Evolutionary conservation across 176 grass and related monocot genomes (phyloP).

Genomic region (Carex scoparia): DNA sequence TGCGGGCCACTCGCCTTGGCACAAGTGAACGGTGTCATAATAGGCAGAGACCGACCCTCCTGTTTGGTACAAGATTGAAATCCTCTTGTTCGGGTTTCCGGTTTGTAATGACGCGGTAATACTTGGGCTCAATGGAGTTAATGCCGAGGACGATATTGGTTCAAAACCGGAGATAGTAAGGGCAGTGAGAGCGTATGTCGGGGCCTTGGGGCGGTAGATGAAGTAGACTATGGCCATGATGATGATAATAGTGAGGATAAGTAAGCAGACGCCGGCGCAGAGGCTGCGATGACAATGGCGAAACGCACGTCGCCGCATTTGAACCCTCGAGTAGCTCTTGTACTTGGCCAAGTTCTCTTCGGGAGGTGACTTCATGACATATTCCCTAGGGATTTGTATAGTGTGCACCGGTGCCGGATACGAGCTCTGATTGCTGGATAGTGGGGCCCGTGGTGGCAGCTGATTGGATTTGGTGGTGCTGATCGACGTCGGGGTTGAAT

Average conservation of each 20-base stretch:
- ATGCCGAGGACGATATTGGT: background rate
- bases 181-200: slow-evolving; percentile 48
- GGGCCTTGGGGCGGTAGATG: slow-evolving; percentile 55
- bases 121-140: slow-evolving; percentile 17
- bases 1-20: slow-evolving; percentile 49
- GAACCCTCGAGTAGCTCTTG: background rate
- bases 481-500: background rate
- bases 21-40: slow-evolving; percentile 43
- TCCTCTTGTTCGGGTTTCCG: slow-evolving; percentile 55
- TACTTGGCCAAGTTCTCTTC: slow-evolving; percentile 7
- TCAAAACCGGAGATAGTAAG: slow-evolving; percentile 47
- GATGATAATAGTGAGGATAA: slow-evolving; percentile 20
- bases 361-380: slow-evolving; percentile 15
- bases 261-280: slow-evolving; percentile 5
- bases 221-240: slow-evolving; percentile 38
- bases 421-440: background rate
- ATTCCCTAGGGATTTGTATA: slow-evolving; percentile 27
- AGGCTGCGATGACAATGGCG: slow-evolving; percentile 27
- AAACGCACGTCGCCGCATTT: slow-evolving; percentile 13
- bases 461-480: background rate
- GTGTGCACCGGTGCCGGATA: background rate
- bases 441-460: background rate
- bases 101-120: slow-evolving; percentile 45
- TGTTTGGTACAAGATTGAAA: slow-evolving; percentile 53
- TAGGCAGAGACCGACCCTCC: slow-evolving; percentile 37